Percentiles rank a stretch among this genome's conserved stretches.
phyloP scores from a whole-genome alignment of 805 yeast genomes.

The Pichia nakasei region DNA sequence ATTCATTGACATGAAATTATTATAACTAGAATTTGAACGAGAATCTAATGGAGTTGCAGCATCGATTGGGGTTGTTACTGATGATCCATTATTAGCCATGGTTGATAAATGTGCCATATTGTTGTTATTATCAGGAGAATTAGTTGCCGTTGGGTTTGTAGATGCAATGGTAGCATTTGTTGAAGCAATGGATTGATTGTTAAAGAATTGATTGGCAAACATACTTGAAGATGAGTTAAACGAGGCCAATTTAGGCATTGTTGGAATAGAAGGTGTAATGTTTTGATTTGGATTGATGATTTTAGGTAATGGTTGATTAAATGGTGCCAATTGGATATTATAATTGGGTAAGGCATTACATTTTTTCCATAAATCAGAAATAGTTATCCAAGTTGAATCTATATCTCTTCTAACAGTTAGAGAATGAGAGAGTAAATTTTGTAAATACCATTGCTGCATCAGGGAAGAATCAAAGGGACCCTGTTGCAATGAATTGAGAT shows the following conservation, averaged over 20 bases:
- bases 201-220: constrained; percentile 6
- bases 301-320: constrained; percentile 3
- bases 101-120: not conserved
- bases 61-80: not conserved
- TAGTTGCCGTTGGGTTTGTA: not conserved
- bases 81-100: not conserved
- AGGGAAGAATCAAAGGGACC: constrained; percentile 70
- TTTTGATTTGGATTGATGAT: not conserved
- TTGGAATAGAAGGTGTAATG: too few species aligned
- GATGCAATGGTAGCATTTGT: not conserved
- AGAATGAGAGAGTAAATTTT: constrained; percentile 47
- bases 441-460: constrained; percentile 74
- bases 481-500: constrained; percentile 59
- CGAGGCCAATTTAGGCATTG: not conserved
- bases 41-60: constrained; percentile 3
- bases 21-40: constrained; percentile 5
- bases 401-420: constrained; percentile 52
- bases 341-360: not conserved
- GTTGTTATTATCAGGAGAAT: not conserved
- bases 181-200: not conserved
- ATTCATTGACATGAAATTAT: not conserved
- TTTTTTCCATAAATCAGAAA: constrained; percentile 37
- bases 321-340: constrained; percentile 1
- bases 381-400: constrained; percentile 39
- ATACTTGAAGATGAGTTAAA: constrained; percentile 13